Evolutionary conservation across 306 rosid species (phyloP).

Genomic region (Quercus dentata): DNA sequence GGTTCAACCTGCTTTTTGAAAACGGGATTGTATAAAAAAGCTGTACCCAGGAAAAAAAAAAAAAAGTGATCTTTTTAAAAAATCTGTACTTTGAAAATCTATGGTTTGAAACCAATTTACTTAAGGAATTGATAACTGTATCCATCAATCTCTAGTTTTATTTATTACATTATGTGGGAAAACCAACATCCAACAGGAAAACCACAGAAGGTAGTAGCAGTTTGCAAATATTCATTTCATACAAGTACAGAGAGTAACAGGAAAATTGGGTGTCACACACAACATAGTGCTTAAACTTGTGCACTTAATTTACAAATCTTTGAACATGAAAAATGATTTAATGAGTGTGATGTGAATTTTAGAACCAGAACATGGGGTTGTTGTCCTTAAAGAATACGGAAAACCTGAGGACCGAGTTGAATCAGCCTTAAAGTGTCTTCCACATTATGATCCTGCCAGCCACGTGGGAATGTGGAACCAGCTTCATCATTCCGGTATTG

Average conservation of each 20-base stretch:
- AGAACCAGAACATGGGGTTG: conserved; percentile 68
- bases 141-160: neutral
- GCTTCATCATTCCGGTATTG: conserved; percentile 61
- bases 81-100: too few species aligned
- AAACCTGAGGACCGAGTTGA: conserved; percentile 70
- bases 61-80: too few species aligned
- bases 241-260: neutral
- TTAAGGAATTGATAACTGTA: neutral
- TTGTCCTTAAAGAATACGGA: conserved; percentile 63
- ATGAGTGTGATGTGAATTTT: conserved; percentile 27
- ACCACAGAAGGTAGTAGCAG: neutral
- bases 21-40: too few species aligned
- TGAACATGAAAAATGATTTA: neutral
- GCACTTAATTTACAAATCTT: neutral
- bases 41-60: too few species aligned
- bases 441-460: conserved; percentile 58
- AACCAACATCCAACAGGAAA: too few species aligned
- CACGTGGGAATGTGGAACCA: conserved; percentile 33
- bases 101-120: too few species aligned
- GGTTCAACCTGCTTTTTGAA: neutral
- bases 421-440: conserved; percentile 76
- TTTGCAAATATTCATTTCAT: neutral
- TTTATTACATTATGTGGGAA: too few species aligned
- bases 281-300: conserved; percentile 6
- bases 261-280: too few species aligned